Evolutionary conservation across 2,329 filamentous ascomycete species (phyloP), one percentile per base, ranked within the genome.

Genomic region (Colletotrichum lupini): DNA sequence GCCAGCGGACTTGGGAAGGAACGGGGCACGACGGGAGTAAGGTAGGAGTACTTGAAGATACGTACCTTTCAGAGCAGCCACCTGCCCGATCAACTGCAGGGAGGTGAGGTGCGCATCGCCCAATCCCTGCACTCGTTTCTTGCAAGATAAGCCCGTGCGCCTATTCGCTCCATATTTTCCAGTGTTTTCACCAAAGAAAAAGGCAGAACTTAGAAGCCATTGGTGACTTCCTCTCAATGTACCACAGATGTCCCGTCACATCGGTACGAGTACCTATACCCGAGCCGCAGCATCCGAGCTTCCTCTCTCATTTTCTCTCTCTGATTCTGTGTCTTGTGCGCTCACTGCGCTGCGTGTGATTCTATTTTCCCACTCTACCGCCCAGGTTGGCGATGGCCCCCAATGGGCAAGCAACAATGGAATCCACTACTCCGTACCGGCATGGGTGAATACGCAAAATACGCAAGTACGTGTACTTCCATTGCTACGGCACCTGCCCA

Each of bases 231-330:
- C 5, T 7, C 30, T 12, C 22, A 1, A 1, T 24, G 65, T 55
- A 5, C 14, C 42, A 8, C 19, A 49, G 4, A 11, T 14, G 11
- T 59, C 46, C 66, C 66, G 59, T 59, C 49, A 28, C 37, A 60
- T 49, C 16, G 24, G 55, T 12, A 2, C 6, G 70, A 60, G 70
- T 71, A 66, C 67, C 67, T 66, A 56, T 73, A 73, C 61, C 61
- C 67, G 56, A 73, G 59, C 71, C 60, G 71, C 56, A 73, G 55
- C 60, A 66, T 71, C 71, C 67, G 71, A 71, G 71, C 71, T 61
- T 62, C 57, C 12, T 49, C 42, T 49, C 42, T 22, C 19, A 49
- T 22, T 49, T 22, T 49, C 42, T 22, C 9, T 16, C 9, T n/a
- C n/a, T n/a, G n/a, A n/a, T n/a, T n/a, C n/a, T n/a, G n/a, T n/a